phyloP scores from a whole-genome alignment of 345 rosid species.

The Durio zibethinus region DNA sequence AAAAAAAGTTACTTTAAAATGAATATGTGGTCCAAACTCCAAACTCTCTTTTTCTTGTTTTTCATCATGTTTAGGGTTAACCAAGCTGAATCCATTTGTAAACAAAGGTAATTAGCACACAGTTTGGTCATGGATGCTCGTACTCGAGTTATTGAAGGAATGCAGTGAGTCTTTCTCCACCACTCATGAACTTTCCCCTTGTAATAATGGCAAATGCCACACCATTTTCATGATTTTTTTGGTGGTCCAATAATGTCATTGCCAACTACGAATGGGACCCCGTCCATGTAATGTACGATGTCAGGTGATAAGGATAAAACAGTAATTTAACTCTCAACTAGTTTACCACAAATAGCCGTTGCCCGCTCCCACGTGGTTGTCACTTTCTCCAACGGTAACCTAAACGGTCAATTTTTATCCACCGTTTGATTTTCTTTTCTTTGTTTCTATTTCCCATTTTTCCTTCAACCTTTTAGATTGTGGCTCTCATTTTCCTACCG shows the following conservation, averaged over 20 bases:
- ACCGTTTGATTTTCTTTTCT: too few relatives aligned
- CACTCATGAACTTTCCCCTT: background rate
- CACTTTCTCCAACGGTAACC: conserved; percentile 37
- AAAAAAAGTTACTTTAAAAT: too few relatives aligned
- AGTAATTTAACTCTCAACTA: background rate
- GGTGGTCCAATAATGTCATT: background rate
- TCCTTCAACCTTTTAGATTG: too few relatives aligned
- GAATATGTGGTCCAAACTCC: background rate
- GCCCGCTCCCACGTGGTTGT: conserved; percentile 9
- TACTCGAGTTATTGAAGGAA: background rate
- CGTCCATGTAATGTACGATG: background rate
- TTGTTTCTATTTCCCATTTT: too few relatives aligned
- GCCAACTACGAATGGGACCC: background rate
- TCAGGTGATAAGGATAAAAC: background rate
- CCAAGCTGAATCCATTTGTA: too few relatives aligned
- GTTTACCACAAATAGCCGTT: conserved; percentile 20
- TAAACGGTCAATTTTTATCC: conserved; percentile 23
- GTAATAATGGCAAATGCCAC: background rate
- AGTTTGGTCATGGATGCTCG: background rate
- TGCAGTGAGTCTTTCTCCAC: background rate
- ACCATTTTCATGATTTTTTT: too few relatives aligned
- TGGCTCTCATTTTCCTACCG: background rate
- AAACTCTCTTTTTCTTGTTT: too few relatives aligned
- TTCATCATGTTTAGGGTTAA: background rate
- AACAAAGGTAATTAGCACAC: too few relatives aligned